These are phyloP conservation scores for Saccharum hybrid DNA, from an alignment of 202 grass and related monocot species.

Conservation along the genomic window DNA sequence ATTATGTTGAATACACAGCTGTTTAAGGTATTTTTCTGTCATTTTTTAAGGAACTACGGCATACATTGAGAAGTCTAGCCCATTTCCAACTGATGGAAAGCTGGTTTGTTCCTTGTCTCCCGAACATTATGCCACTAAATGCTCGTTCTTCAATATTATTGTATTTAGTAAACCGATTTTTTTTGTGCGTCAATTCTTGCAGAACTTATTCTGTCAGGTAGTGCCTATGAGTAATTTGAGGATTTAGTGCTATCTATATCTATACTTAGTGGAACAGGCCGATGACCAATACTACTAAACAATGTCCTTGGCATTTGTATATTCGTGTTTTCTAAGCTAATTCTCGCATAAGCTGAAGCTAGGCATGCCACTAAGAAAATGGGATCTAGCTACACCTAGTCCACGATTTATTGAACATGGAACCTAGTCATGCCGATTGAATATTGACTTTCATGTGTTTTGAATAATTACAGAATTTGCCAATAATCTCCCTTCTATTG, in stretches of 20 bases:
- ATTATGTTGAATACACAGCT: not conserved
- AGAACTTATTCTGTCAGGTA: conserved; percentile 8
- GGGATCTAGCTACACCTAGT: not conserved
- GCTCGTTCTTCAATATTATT: conserved; percentile 13
- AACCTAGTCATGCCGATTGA: conserved; percentile 6
- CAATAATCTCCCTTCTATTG: conserved; percentile 1
- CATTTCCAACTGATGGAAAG: conserved; percentile 89
- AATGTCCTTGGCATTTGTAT: not conserved
- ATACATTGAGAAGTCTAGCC: conserved; percentile 91
- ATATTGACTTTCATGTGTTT: conserved; percentile 35
- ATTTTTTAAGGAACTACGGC: conserved; percentile 70
- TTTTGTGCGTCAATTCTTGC: not conserved
- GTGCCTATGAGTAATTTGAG: not conserved
- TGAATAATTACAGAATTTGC: not conserved
- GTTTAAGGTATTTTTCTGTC: conserved; percentile 14
- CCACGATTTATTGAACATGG: not conserved
- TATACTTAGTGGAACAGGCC: conserved; percentile 1
- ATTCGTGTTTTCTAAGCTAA: conserved; percentile 29
- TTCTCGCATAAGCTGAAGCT: conserved; percentile 8
- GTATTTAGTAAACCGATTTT: not conserved
- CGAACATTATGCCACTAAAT: conserved; percentile 6
- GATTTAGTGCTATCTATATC: conserved; percentile 17
- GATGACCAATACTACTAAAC: not conserved
- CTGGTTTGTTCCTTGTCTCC: conserved; percentile 55
- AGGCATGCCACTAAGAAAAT: not conserved